A percentile compares a stretch with the other conserved stretches of the same genome.
phyloP scores from a whole-genome alignment of 495 filamentous ascomycete species.

The Xylona heveae region DNA sequence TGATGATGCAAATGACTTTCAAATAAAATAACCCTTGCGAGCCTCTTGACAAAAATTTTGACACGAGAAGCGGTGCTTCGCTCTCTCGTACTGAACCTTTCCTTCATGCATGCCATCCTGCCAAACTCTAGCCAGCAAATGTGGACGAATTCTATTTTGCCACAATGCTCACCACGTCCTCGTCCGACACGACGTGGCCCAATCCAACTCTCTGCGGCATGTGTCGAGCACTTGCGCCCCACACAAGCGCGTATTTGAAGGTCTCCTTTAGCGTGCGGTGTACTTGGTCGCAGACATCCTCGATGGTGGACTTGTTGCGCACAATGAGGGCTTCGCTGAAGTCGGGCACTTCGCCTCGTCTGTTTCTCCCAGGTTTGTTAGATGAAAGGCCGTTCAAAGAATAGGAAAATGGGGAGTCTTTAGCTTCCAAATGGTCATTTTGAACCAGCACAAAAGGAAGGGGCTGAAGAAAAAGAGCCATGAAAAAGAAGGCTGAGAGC shows the following conservation, averaged over 20 bases:
- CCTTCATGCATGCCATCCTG: no score
- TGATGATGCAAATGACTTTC: no score
- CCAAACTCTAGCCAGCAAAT: no score
- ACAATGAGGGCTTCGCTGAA: constrained; percentile 92
- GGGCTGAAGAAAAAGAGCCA: neutral
- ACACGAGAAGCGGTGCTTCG: no score
- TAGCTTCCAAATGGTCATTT: no score
- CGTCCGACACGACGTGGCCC: constrained; percentile 69
- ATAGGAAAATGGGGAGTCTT: neutral
- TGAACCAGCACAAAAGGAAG: constrained; percentile 1
- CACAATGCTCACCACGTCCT: constrained; percentile 97
- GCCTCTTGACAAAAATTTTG: no score
- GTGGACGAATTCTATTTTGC: no score
- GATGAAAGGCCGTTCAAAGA: neutral
- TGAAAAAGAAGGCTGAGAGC: constrained; percentile 3
- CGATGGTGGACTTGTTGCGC: constrained; percentile 64
- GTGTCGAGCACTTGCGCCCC: constrained; percentile 91
- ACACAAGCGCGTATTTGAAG: constrained; percentile 96
- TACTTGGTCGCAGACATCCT: constrained; percentile 93
- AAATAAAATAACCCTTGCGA: no score
- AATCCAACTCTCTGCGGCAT: constrained; percentile 86
- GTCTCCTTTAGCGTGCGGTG: constrained; percentile 92
- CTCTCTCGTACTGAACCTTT: no score
- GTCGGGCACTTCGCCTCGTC: constrained; percentile 76
- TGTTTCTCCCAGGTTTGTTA: constrained; percentile 13